A percentile compares a stretch with the other conserved stretches of the same genome.
Conservation (phyloP, 371 early-diverging fungal genomes). For the Nematocida sp. region DNA sequence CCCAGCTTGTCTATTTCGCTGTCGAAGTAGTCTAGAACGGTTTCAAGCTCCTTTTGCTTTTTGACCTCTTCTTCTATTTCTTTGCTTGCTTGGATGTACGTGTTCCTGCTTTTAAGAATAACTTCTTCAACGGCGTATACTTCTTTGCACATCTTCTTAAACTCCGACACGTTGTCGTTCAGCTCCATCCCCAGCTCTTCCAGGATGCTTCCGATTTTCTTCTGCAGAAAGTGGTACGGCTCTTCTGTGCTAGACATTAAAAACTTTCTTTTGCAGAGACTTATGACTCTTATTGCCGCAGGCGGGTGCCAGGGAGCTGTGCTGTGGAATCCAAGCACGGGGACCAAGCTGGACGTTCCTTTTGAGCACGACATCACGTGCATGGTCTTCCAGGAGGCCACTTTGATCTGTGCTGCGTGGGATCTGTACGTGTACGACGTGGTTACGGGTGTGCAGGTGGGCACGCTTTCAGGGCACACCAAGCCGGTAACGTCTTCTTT, state of each 20-base stretch:
- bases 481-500: neutral
- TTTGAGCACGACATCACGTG: neutral
- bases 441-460: neutral
- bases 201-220: constrained; percentile 33
- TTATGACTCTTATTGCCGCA: neutral
- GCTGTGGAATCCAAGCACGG: neutral
- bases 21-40: constrained; percentile 47
- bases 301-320: neutral
- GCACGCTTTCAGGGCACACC: neutral
- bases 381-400: neutral
- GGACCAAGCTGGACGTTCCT: neutral
- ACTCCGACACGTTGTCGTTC: constrained; percentile 38
- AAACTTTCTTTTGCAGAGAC: neutral
- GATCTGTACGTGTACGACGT: neutral
- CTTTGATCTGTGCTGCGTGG: neutral
- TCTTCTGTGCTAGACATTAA: constrained; percentile 33
- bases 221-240: constrained; percentile 50
- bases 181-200: constrained; percentile 38
- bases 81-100: constrained; percentile 29
- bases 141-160: constrained; percentile 35
- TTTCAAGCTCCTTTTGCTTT: constrained; percentile 43
- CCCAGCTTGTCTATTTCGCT: constrained; percentile 40
- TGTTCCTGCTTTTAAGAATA: constrained; percentile 22
- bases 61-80: constrained; percentile 38
- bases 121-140: constrained; percentile 42